These are phyloP conservation scores for Mixia osmundae DNA, from an alignment of 1,284 basidiomycete species.

Conservation along the genomic window DNA sequence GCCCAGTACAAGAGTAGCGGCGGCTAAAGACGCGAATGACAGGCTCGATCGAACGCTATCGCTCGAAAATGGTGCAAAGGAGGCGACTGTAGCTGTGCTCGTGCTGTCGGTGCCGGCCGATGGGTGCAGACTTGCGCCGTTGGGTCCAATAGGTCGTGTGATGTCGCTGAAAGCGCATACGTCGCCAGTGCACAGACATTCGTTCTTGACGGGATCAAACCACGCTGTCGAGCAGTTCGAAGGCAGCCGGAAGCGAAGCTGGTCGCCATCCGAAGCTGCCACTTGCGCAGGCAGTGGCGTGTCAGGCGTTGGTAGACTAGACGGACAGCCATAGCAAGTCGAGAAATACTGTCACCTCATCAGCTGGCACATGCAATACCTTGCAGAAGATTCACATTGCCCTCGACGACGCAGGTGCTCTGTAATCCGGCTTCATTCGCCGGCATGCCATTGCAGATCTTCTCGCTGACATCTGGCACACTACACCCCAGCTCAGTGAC, in stretches of 20 bases:
- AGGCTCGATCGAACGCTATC: too few relatives aligned
- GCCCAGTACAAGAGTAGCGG: too few relatives aligned
- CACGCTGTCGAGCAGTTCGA: constrained; percentile 50
- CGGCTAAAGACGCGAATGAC: too few relatives aligned
- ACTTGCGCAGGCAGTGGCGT: constrained; percentile 43
- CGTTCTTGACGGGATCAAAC: constrained; percentile 29
- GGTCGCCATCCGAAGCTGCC: constrained; percentile 22
- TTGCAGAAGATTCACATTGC: constrained; percentile 39
- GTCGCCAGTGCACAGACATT: constrained; percentile 35
- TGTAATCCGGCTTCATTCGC: constrained; percentile 27
- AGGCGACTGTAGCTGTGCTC: background rate
- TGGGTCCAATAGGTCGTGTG: constrained; percentile 37
- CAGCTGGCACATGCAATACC: background rate
- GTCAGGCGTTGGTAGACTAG: constrained; percentile 29
- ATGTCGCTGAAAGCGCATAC: constrained; percentile 38
- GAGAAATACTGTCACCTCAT: background rate
- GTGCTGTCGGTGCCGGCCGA: background rate
- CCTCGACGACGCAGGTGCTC: constrained; percentile 36
- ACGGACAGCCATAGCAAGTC: constrained; percentile 46
- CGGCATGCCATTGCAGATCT: constrained; percentile 51
- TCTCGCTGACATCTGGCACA: constrained; percentile 33
- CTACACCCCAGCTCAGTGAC: constrained; percentile 28
- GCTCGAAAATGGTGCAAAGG: constrained; percentile 7
- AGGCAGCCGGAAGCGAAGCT: constrained; percentile 25
- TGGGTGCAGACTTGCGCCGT: constrained; percentile 4